Percentiles rank a stretch among this genome's conserved stretches.
phyloP scores from a whole-genome alignment of 1,284 basidiomycete species.

The Heterobasidion irregulare region DNA sequence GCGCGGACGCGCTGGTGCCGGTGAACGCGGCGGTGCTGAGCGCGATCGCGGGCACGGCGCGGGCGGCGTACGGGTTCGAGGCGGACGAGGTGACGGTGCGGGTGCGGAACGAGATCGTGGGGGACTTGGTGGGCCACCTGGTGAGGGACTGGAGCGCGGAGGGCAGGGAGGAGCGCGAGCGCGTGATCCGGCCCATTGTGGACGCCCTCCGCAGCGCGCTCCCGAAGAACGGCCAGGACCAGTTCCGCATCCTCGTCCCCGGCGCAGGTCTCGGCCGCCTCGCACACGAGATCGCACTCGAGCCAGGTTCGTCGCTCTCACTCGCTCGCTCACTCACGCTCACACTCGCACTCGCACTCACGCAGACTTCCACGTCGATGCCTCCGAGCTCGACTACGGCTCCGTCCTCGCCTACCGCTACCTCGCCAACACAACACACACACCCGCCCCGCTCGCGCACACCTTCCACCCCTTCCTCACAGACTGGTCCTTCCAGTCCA shows the following conservation, averaged over 20 bases:
- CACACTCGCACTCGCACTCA: not conserved
- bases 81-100: not conserved
- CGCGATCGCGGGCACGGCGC: not conserved
- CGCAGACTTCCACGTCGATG: not conserved
- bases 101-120: not conserved
- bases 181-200: not conserved
- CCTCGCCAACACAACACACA: not conserved
- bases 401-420: not conserved
- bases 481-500: not conserved
- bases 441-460: not conserved
- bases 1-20: not conserved
- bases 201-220: not conserved
- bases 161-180: not conserved
- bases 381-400: not conserved
- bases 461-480: not conserved
- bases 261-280: not conserved
- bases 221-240: not conserved
- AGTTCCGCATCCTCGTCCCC: not conserved
- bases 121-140: not conserved
- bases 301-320: not conserved
- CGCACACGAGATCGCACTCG: not conserved
- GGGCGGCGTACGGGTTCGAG: not conserved
- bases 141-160: not conserved
- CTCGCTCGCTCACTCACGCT: not conserved
- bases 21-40: not conserved